Percentiles rank a stretch among this genome's conserved stretches.
These are phyloP conservation scores for Rutstroemia sydowiana DNA, from an alignment of 2,329 filamentous ascomycete genomes.

Conservation along the genomic window DNA sequence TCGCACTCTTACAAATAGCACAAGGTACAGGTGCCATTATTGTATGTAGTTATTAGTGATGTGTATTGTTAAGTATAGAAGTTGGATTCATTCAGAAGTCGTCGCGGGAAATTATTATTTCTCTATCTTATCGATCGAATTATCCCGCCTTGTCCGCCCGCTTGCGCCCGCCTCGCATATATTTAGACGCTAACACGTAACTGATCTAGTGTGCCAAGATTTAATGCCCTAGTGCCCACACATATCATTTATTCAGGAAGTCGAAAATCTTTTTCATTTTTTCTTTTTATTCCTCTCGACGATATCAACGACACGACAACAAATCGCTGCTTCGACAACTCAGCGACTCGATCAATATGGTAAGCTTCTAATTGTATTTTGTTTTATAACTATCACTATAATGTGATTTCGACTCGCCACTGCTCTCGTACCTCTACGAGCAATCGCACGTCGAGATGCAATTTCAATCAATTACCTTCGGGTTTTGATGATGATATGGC, in stretches of 20 bases:
- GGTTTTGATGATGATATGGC: conserved; percentile 52
- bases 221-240: conserved; percentile 16
- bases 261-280: conserved; percentile 23
- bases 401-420: conserved; percentile 26
- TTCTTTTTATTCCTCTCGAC: conserved; percentile 21
- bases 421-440: conserved; percentile 34
- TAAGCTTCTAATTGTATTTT: conserved; percentile 44
- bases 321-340: conserved; percentile 33
- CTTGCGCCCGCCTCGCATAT: conserved; percentile 1
- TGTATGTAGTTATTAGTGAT: not conserved
- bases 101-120: conserved; percentile 5
- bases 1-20: conserved; percentile 64
- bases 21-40: conserved; percentile 68
- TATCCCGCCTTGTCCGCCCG: not conserved
- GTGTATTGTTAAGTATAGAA: not conserved
- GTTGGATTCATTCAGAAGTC: not conserved
- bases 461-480: conserved; percentile 27
- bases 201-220: conserved; percentile 19
- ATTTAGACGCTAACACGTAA: not conserved
- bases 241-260: not conserved
- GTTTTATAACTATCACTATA: conserved; percentile 19
- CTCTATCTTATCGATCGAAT: too few relatives aligned
- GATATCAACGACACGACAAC: conserved; percentile 14
- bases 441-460: conserved; percentile 32
- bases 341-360: conserved; percentile 49